phyloP scores from a whole-genome alignment of 164 flowering plant genomes.

The Saururus chinensis region DNA sequence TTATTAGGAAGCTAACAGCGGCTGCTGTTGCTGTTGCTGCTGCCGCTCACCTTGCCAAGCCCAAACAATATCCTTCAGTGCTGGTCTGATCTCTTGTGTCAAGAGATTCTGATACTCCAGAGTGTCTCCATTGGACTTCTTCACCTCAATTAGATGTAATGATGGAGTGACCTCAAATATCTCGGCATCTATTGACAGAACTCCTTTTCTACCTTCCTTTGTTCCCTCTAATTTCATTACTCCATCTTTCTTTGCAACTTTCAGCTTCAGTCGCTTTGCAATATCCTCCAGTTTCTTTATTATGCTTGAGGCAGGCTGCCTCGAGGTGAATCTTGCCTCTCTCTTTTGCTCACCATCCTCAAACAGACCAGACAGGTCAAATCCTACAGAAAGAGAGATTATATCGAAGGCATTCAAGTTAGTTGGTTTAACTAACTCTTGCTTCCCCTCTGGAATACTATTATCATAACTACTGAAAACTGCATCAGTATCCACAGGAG shows the following conservation, averaged over 20 bases:
- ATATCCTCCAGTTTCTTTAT: conserved; percentile 58
- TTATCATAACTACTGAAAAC: conserved; percentile 10
- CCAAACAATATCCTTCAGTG: conserved; percentile 74
- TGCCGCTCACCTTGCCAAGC: conserved; percentile 54
- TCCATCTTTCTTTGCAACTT: conserved; percentile 38
- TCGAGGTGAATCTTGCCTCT: conserved; percentile 53
- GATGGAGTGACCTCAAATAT: conserved; percentile 60
- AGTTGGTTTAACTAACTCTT: conserved; percentile 20
- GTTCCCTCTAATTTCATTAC: conserved; percentile 44
- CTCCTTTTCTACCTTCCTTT: conserved; percentile 57
- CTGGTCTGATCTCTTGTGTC: conserved; percentile 53
- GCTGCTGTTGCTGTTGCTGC: conserved; percentile 1
- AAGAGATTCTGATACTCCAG: conserved; percentile 54
- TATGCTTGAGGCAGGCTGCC: conserved; percentile 41
- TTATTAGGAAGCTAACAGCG: too few relatives aligned
- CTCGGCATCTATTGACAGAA: conserved; percentile 62
- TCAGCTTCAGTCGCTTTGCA: conserved; percentile 36
- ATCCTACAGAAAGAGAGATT: conserved; percentile 67
- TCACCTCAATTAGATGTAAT: conserved; percentile 61
- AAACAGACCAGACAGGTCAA: conserved; percentile 68
- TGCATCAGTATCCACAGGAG: conserved; percentile 12
- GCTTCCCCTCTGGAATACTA: conserved; percentile 12
- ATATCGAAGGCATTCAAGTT: conserved; percentile 77
- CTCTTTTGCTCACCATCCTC: conserved; percentile 24
- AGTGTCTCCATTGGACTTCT: conserved; percentile 62